Evolutionary conservation across 2,329 filamentous ascomycete species (phyloP), one percentile per base, ranked within the genome.

Genomic region (Rutstroemia sp.): DNA sequence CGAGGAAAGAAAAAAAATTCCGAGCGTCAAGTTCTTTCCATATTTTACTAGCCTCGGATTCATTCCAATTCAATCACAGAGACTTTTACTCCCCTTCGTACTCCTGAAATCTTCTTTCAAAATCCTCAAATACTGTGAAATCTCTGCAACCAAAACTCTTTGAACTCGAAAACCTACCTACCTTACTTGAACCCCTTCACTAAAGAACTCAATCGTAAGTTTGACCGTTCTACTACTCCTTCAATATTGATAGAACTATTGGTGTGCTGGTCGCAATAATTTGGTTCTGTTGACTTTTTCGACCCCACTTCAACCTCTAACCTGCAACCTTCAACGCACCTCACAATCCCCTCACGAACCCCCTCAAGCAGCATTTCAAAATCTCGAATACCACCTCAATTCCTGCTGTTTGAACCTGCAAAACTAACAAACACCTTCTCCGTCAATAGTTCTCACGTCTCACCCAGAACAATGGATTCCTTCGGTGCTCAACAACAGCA

Each of bases 401-500:
- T 27, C 3, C 19, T 45, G 23, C 34, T 27, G 46, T 21, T 39
- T 7, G 5, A 16, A 25, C 2, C 19, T 7, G 17, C 38, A 38
- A 27, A 37, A 55, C 44, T 50, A 63, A 55, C 59, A 49, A 21
- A 45, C 14, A 25, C 19, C 50, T 23, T 59, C 16, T 19, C 53
- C 39, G 21, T 9, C 41, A 21, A 51, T 48, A 51, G 63, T 51
- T 63, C 61, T 34, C 44, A 30, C 14, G 42, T 16, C 54, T 19
- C 55, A 48, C 53, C 53, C 51, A 53, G 65, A 23, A 69, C 21
- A 5, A 54, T 71, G 69, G 68, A 70, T 59, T 65, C 60, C 39
- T 68, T 67, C 62, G 44, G 44, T 27, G 44, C 51, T 54, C 51
- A 49, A 49, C 51, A 50, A 10, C 27, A 30, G 27, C 27, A 30